Conservation (phyloP, 345 rosid species). For the Atalantia buxifolia region DNA sequence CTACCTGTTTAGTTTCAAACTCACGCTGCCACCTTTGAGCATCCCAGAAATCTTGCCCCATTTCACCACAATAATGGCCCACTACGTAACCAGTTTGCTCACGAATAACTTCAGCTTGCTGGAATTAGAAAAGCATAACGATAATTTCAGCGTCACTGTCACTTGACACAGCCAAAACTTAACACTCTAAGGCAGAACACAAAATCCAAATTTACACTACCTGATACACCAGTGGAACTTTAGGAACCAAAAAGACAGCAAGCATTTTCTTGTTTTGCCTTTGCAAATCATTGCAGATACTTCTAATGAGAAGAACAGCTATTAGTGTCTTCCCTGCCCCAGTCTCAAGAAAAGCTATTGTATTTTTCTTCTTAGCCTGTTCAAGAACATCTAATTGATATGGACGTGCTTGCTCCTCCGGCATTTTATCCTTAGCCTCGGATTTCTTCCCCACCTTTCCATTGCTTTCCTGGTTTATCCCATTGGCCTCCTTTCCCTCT, state of each 20-base stretch:
- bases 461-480: conserved; percentile 35
- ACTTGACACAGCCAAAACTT: conserved; percentile 1
- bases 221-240: conserved; percentile 98
- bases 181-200: neutral
- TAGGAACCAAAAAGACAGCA: conserved; percentile 94
- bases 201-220: conserved; percentile 27
- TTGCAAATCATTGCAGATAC: conserved; percentile 57
- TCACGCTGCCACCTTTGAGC: conserved; percentile 89
- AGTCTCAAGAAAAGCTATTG: conserved; percentile 96
- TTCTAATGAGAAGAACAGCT: conserved; percentile 86
- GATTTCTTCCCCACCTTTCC: conserved; percentile 47
- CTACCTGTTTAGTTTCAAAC: conserved; percentile 90
- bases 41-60: conserved; percentile 98
- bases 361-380: conserved; percentile 86
- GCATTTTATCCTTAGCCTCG: conserved; percentile 61
- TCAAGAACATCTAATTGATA: conserved; percentile 97
- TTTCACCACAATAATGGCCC: conserved; percentile 96
- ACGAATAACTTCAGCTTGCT: conserved; percentile 97
- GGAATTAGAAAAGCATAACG: conserved; percentile 25
- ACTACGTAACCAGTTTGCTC: conserved; percentile 71
- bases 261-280: conserved; percentile 72
- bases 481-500: conserved; percentile 45
- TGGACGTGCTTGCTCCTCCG: conserved; percentile 85
- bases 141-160: conserved; percentile 8
- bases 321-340: conserved; percentile 99